These are phyloP conservation scores for Boletus eberwhitei DNA, from an alignment of 768 basidiomycete genomes.

Conservation along the genomic window DNA sequence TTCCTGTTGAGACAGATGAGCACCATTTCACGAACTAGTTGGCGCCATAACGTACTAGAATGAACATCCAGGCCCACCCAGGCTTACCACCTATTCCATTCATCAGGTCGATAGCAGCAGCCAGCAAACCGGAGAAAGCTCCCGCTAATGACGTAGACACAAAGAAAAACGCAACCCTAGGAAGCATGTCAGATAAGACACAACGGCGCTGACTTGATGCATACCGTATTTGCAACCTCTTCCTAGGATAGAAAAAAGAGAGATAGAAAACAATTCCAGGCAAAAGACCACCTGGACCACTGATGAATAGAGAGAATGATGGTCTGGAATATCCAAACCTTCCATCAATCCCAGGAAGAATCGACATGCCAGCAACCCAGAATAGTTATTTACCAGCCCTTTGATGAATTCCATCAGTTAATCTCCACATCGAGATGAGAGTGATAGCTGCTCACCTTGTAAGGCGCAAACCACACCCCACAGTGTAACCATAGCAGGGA, in stretches of 20 bases:
- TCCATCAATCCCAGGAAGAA: constrained; percentile 54
- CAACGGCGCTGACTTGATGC: neutral
- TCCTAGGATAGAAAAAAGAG: constrained; percentile 44
- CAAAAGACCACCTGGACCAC: constrained; percentile 48
- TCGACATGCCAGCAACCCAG: constrained; percentile 50
- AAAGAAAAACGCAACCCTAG: constrained; percentile 39
- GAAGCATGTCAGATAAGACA: constrained; percentile 1
- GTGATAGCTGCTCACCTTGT: constrained; percentile 42
- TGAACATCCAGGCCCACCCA: constrained; percentile 65
- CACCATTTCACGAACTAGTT: neutral
- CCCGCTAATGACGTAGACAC: constrained; percentile 49
- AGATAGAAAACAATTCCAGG: constrained; percentile 57
- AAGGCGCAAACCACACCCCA: constrained; percentile 64
- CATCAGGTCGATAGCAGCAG: constrained; percentile 57
- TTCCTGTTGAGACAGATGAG: constrained; percentile 33
- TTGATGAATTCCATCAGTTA: neutral
- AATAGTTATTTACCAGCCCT: constrained; percentile 48
- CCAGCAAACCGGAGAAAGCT: constrained; percentile 65
- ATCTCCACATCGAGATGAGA: neutral
- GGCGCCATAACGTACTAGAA: constrained; percentile 34
- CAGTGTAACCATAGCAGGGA: constrained; percentile 57
- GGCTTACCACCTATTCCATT: constrained; percentile 46
- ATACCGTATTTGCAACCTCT: constrained; percentile 24
- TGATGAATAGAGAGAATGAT: constrained; percentile 2
- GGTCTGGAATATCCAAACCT: constrained; percentile 35